A percentile compares a stretch with the other conserved stretches of the same genome.
phyloP scores from a whole-genome alignment of 192 early-diverging fungal genomes.

The Obelidium mucronatum region DNA sequence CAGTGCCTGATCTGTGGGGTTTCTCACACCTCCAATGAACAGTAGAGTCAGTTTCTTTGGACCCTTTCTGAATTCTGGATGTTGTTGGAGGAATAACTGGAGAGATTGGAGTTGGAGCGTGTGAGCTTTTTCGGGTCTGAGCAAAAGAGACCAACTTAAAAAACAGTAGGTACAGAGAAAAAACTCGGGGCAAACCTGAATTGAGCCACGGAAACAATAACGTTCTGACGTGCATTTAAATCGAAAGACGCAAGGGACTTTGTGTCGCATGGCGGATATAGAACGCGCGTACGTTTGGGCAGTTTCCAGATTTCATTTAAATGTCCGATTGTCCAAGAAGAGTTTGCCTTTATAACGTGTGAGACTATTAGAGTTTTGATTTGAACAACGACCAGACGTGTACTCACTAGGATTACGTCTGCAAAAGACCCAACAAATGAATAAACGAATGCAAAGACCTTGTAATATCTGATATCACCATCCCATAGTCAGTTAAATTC shows the following conservation, averaged over 20 bases:
- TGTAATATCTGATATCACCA: slow-evolving; percentile 80
- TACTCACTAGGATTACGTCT: slow-evolving; percentile 75
- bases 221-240: slow-evolving; percentile 58
- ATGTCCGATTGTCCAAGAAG: slow-evolving; percentile 93
- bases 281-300: slow-evolving; percentile 62
- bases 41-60: slow-evolving; percentile 61
- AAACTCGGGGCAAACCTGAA: slow-evolving; percentile 66
- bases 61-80: slow-evolving; percentile 57
- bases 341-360: slow-evolving; percentile 74
- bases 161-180: not conserved
- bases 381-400: not conserved
- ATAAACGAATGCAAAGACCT: slow-evolving; percentile 79
- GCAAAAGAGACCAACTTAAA: not conserved
- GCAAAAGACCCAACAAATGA: slow-evolving; percentile 79
- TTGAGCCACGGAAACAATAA: slow-evolving; percentile 91
- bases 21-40: slow-evolving; percentile 86
- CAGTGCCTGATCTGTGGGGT: slow-evolving; percentile 76
- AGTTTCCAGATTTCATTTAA: slow-evolving; percentile 84
- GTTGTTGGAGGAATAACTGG: slow-evolving; percentile 61
- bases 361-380: not conserved
- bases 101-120: slow-evolving; percentile 80
- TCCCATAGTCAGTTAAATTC: not conserved
- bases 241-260: slow-evolving; percentile 62
- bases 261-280: slow-evolving; percentile 97
- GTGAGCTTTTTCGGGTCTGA: slow-evolving; percentile 94